Evolutionary conservation across 345 rosid species (phyloP), one percentile per base, ranked within the genome.

Genomic region (Gossypium raimondii): DNA sequence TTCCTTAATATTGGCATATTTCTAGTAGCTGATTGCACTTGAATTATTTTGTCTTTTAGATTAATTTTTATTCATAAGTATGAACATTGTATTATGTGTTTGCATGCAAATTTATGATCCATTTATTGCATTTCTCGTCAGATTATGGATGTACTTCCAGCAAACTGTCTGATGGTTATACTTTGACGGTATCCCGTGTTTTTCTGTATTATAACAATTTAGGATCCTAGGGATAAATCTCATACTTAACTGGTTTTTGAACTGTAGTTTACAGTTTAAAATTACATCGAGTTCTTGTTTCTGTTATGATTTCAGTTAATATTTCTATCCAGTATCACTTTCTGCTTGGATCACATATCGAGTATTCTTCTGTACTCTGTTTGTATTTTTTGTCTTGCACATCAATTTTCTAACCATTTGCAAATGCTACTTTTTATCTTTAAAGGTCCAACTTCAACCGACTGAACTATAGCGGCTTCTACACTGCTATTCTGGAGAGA

Each of bases 11-110:
- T 34, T 34, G 38, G 38, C 38, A 34, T 5, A 1, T 34, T 78
- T 20, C 75, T 72, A 59, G 70, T 27, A n/a, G 79, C 72, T 38
- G n/a, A 20, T 47, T 52, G 55, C 38, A 2, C 41, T 57, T 57
- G 41, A 18, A 18, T 18, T 56, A n/a, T 20, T 56, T 20, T 22
- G 61, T 57, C 11, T 57, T 5, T 57, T 45, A 10, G 11, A 45
- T 45, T 45, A 45, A 34, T 45, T 9, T 45, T 45, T 9, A 10
- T 45, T 8, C 50, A 2, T 45, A 45, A 45, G 50, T 45, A 45
- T 10, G 50, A 45, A 45, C 13, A 45, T 45, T 5, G 3, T 45
- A 45, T 45, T 47, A 9, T 25, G 64, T 25, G 25, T 5, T 14
- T 22, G n/a, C 10, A 60, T 6, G n/a, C 64, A 20, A n/a, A 18